Evolutionary conservation across 306 rosid species (phyloP).

Genomic region (Nissolia schottii): DNA sequence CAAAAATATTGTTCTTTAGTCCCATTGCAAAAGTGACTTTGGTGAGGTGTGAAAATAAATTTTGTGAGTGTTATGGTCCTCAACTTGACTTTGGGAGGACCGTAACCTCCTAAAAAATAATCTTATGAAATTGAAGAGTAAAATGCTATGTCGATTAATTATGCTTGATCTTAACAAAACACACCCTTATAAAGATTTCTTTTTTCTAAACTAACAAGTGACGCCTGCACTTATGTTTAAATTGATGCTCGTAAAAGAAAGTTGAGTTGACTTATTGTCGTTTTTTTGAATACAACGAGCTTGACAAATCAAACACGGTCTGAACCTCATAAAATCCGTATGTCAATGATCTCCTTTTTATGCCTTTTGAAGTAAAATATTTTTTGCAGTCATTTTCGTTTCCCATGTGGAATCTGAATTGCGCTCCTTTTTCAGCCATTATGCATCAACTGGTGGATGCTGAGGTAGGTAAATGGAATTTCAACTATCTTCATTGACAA

Average conservation of each 20-base stretch:
- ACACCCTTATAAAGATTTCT: not conserved
- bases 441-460: slow-evolving; percentile 3
- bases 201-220: not conserved
- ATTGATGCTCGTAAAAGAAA: slow-evolving; percentile 13
- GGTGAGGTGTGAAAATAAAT: too few relatives aligned
- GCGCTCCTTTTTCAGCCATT: slow-evolving; percentile 7
- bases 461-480: slow-evolving; percentile 1
- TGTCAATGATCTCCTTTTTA: slow-evolving; percentile 2
- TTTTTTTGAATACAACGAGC: not conserved
- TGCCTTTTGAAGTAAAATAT: not conserved
- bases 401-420: not conserved
- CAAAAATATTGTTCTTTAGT: too few relatives aligned
- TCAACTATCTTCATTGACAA: slow-evolving; percentile 8
- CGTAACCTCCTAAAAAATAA: not conserved
- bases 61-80: too few relatives aligned
- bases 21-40: too few relatives aligned
- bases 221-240: not conserved
- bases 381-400: slow-evolving; percentile 7
- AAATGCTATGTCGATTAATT: not conserved
- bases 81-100: too few relatives aligned
- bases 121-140: not conserved
- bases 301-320: slow-evolving; percentile 10
- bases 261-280: slow-evolving; percentile 24
- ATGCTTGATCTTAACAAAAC: not conserved
- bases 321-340: not conserved